These are phyloP conservation scores for Eucalyptus globulus DNA, from an alignment of 345 rosid genomes.

Conservation along the genomic window DNA sequence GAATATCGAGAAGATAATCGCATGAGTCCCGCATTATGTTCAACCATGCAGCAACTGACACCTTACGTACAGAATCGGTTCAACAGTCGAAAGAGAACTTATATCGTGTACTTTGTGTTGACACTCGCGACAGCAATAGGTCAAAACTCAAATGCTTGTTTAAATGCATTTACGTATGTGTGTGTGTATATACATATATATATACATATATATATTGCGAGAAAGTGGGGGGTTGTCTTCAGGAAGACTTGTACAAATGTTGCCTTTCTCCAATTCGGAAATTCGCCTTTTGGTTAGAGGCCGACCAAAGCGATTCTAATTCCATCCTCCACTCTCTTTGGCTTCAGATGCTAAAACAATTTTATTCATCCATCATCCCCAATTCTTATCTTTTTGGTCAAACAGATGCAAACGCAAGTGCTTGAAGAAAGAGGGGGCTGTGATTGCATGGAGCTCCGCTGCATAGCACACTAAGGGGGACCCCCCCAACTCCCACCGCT, in stretches of 20 bases:
- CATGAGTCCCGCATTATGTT: neutral
- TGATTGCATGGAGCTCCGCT: neutral
- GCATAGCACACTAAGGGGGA: neutral
- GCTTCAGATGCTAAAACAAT: neutral
- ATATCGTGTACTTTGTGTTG: neutral
- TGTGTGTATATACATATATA: neutral
- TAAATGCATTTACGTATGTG: neutral
- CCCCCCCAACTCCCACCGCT: neutral
- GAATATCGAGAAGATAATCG: neutral
- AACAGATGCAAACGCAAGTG: neutral
- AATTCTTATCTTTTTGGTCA: neutral
- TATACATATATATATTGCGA: neutral
- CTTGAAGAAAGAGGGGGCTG: neutral
- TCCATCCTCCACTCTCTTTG: conserved; percentile 6
- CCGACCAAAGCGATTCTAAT: conserved; percentile 13
- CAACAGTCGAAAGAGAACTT: neutral
- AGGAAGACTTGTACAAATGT: neutral
- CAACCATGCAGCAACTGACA: neutral
- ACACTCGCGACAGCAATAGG: neutral
- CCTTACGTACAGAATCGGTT: neutral
- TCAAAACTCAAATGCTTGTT: neutral
- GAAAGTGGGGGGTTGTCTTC: neutral
- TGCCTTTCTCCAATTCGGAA: neutral
- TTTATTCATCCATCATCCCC: neutral
- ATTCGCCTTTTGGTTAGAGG: conserved; percentile 3